Base-by-base conservation (phyloP, 2,329 filamentous ascomycete species). In the Didymella arachidicola region DNA sequence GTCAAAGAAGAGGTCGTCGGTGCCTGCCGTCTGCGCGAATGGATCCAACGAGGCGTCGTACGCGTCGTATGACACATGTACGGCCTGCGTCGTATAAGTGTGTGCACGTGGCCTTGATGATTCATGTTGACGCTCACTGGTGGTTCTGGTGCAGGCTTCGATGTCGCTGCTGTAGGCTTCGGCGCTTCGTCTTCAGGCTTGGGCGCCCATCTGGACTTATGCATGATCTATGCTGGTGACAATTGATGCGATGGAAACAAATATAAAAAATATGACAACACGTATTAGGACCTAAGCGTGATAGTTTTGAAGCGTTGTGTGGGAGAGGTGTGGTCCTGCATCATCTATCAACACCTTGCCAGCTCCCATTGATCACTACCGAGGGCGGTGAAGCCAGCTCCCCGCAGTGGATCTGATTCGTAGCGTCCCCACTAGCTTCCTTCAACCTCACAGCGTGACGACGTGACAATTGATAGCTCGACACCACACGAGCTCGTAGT, bases 1-100 rank as follows among this genome's bases (percentile, higher is more conserved):
- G 66, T 80, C 81, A 70, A 82, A 82, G 50, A 83, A 82, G 4
- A 83, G 73, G 61, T 83, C 81, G 59, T 83, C 81, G 41, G 80
- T 79, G 38, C 79, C 77, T n/a, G 80, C 79, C 1, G 81, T 81
- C 57, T 82, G 80, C 66, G 81, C 81, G 46, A 81, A 81, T 26
- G 81, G 78, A 53, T 82, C 80, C 14, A 75, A 65, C 11, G 66
- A 65, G n/a, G 69, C 57, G 59, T 74, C 70, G 59, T 72, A 74
- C 26, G 70, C 65, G 46, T 73, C 72, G 53, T 73, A 72, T 2
- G 70, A 57, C 54, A 63, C 60, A 46, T 60, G 59, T 25, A 27
- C 36, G 5, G 36, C 36, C 36, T 39, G 6, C 1, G 19, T 19
- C n/a, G 7, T 19, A 18, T 39, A 10, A 39, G 32, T n/a, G 4